Evolutionary conservation across 2,329 filamentous ascomycete species (phyloP).

Genomic region (Cercospora janseana): DNA sequence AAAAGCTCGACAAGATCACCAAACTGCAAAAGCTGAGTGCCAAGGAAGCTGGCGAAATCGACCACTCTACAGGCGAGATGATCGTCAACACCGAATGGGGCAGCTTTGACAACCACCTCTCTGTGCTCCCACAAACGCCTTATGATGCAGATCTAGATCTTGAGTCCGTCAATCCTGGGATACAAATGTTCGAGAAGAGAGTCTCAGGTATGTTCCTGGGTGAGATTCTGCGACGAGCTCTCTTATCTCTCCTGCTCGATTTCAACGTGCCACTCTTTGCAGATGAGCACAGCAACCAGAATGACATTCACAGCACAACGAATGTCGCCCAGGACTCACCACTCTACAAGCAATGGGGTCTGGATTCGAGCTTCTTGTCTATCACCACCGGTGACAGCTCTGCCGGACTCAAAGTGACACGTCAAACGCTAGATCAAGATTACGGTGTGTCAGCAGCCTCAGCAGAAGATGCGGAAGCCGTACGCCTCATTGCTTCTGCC

Average conservation of each 20-base stretch:
- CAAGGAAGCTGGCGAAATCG: conserved; percentile 58
- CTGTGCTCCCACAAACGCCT: conserved; percentile 77
- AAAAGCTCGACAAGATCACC: conserved; percentile 81
- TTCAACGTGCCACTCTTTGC: conserved; percentile 69
- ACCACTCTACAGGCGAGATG: conserved; percentile 84
- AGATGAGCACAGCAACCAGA: conserved; percentile 69
- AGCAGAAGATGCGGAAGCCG: conserved; percentile 80
- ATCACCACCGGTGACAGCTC: conserved; percentile 79
- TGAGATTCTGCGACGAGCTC: conserved; percentile 78
- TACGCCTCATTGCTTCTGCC: conserved; percentile 78
- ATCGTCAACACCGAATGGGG: conserved; percentile 99
- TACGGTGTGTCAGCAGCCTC: conserved; percentile 74
- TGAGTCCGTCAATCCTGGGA: conserved; percentile 82
- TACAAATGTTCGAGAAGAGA: conserved; percentile 99
- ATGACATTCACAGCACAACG: conserved; percentile 67
- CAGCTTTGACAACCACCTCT: conserved; percentile 91
- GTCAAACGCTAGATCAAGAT: conserved; percentile 73
- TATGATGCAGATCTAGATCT: conserved; percentile 79
- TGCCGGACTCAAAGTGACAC: conserved; percentile 67
- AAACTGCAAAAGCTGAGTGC: conserved; percentile 60
- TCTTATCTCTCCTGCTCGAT: conserved; percentile 70
- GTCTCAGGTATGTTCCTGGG: conserved; percentile 98
- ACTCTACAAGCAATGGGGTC: conserved; percentile 77
- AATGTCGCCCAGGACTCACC: conserved; percentile 63
- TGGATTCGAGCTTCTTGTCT: conserved; percentile 88